phyloP scores from a whole-genome alignment of 208 protist species.

The Leptomonas pyrrhocoris region DNA sequence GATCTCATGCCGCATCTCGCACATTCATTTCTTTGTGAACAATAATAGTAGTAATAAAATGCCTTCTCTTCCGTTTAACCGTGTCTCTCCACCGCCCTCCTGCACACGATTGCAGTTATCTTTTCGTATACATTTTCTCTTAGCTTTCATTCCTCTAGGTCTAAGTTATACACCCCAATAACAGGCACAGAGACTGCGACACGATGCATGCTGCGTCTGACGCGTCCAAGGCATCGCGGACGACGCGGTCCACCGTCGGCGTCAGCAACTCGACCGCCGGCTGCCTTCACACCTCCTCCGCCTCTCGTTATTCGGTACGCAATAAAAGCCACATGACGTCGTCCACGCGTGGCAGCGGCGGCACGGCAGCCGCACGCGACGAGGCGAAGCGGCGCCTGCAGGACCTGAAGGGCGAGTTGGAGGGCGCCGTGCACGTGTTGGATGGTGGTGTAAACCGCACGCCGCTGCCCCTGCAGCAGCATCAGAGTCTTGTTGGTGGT shows the following conservation, averaged over 20 bases:
- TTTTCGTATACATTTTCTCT: background rate
- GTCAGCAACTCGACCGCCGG: background rate
- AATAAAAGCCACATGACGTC: background rate
- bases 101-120: background rate
- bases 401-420: slow-evolving; percentile 52
- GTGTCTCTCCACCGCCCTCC: too few species aligned
- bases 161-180: too few species aligned
- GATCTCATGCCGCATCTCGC: too few species aligned
- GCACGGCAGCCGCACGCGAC: slow-evolving; percentile 32
- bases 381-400: slow-evolving; percentile 51
- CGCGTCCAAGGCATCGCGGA: background rate
- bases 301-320: slow-evolving; percentile 8
- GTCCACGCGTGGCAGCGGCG: slow-evolving; percentile 5
- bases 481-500: slow-evolving; percentile 30
- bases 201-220: slow-evolving; percentile 4
- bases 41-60: too few species aligned
- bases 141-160: background rate
- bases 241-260: background rate
- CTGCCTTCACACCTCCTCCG: background rate
- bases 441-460: slow-evolving; percentile 89
- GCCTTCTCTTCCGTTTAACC: too few species aligned
- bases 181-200: background rate
- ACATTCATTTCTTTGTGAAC: too few species aligned
- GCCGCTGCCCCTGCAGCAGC: slow-evolving; percentile 65
- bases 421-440: slow-evolving; percentile 75